These are phyloP conservation scores for Paramecium caudatum DNA, from an alignment of 73 alveolate species.

Conservation along the genomic window DNA sequence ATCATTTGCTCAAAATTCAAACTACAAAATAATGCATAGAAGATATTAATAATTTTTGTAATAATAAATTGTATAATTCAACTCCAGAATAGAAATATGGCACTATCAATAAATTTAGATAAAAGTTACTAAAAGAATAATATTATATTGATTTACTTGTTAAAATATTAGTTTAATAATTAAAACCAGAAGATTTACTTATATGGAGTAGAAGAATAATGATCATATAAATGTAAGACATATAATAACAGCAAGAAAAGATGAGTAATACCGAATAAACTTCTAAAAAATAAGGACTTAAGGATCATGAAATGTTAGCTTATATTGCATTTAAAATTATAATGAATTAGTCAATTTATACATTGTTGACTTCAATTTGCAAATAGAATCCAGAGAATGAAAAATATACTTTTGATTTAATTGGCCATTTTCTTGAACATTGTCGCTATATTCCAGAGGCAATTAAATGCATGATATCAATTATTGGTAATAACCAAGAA, in stretches of 20 bases:
- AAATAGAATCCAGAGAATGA: conserved; percentile 68
- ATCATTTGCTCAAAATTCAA: background rate
- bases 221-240: conserved; percentile 21
- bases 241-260: background rate
- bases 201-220: conserved; percentile 18
- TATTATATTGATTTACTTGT: conserved; percentile 69
- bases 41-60: conserved; percentile 70
- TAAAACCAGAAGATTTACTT: conserved; percentile 61
- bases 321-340: conserved; percentile 63
- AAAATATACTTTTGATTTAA: conserved; percentile 63
- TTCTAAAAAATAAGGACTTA: conserved; percentile 24
- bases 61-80: conserved; percentile 67
- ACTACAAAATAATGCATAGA: conserved; percentile 65
- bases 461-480: conserved; percentile 56
- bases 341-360: conserved; percentile 47
- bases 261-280: conserved; percentile 17
- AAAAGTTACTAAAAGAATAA: conserved; percentile 69
- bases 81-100: conserved; percentile 78
- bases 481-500: conserved; percentile 67
- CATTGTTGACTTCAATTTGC: conserved; percentile 66
- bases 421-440: conserved; percentile 61
- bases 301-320: conserved; percentile 22
- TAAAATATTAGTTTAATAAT: conserved; percentile 13
- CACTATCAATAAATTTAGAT: conserved; percentile 60
- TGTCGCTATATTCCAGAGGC: conserved; percentile 76